phyloP scores from a whole-genome alignment of 108 stramenopile genomes.

The Skeletonema costatum region DNA sequence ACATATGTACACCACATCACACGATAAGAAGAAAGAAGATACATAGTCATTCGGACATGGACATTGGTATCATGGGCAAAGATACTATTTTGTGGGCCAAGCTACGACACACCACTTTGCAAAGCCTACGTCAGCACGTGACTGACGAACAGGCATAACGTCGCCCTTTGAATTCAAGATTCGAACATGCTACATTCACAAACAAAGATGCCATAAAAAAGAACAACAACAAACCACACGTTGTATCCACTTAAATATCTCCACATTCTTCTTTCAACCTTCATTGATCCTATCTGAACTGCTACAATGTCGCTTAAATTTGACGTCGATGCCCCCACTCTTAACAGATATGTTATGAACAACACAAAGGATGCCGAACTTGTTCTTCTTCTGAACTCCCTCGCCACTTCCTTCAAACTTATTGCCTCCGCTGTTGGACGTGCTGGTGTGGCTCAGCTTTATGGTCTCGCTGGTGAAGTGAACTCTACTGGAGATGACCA shows the following conservation, averaged over 20 bases:
- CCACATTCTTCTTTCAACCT: not conserved
- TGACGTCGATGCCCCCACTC: conserved; percentile 78
- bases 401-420: conserved; percentile 88
- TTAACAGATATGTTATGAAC: conserved; percentile 86
- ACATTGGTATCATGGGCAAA: not conserved
- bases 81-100: not conserved
- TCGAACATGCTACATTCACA: too few species aligned
- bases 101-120: not conserved
- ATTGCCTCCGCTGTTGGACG: conserved; percentile 88
- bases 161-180: too few species aligned
- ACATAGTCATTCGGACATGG: too few species aligned
- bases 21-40: too few species aligned
- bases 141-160: too few species aligned
- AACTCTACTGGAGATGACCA: conserved; percentile 99
- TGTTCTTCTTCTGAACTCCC: conserved; percentile 84
- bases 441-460: conserved; percentile 89
- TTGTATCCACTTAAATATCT: not conserved
- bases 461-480: conserved; percentile 96
- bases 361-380: conserved; percentile 82
- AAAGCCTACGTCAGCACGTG: not conserved
- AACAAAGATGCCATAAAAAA: not conserved
- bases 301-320: conserved; percentile 53
- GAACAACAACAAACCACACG: not conserved
- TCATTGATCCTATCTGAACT: not conserved
- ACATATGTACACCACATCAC: too few species aligned